phyloP scores from a whole-genome alignment of 148 eudicot genomes.

The Vaccinium darrowii region DNA sequence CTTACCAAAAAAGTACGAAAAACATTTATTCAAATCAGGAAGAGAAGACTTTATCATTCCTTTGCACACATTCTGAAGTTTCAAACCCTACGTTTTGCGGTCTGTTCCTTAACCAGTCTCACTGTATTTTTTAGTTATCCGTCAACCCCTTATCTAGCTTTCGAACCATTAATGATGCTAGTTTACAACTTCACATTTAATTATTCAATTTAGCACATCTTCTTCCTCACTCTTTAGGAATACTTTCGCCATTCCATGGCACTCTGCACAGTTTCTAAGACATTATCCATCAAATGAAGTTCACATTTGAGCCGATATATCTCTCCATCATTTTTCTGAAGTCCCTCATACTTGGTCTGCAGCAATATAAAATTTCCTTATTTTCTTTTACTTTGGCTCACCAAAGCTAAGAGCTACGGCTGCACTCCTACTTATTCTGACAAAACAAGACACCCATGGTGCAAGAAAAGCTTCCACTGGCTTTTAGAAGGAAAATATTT shows the following conservation, averaged over 20 bases:
- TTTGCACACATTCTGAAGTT: slow-evolving; percentile 12
- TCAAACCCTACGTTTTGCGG: slow-evolving; percentile 26
- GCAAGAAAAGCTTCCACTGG: slow-evolving; percentile 39
- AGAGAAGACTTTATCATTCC: neutral
- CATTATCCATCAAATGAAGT: too few relatives aligned
- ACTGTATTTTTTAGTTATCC: too few relatives aligned
- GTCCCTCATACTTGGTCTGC: too few relatives aligned
- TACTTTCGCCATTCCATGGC: too few relatives aligned
- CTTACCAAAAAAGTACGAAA: neutral
- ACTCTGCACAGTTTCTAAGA: too few relatives aligned
- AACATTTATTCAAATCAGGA: neutral
- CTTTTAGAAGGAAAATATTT: too few relatives aligned
- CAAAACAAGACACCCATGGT: slow-evolving; percentile 53
- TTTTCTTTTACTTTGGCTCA: neutral
- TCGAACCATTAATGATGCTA: neutral
- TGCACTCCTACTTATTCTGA: neutral
- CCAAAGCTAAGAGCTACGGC: neutral
- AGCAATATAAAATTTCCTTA: too few relatives aligned
- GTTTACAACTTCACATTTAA: too few relatives aligned
- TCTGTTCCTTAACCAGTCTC: neutral
- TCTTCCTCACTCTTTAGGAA: too few relatives aligned
- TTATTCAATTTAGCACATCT: too few relatives aligned
- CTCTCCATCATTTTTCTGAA: too few relatives aligned
- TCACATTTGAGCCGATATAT: too few relatives aligned
- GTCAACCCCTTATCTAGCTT: neutral